Percentiles rank a stretch among this genome's conserved stretches.
These are phyloP conservation scores for Suillus americanus DNA, from an alignment of 768 basidiomycete species.

Conservation along the genomic window DNA sequence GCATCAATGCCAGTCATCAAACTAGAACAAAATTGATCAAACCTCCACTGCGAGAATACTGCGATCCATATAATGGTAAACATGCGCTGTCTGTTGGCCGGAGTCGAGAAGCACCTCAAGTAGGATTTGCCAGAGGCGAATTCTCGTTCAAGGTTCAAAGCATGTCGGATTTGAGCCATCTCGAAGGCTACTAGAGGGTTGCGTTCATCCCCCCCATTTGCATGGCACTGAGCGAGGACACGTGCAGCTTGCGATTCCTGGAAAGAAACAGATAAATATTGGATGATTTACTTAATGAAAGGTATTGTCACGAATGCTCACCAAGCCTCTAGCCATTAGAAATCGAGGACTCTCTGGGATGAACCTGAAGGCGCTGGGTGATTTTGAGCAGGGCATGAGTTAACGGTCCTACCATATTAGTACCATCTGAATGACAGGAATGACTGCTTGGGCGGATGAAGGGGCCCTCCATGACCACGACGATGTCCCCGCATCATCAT, in stretches of 20 bases:
- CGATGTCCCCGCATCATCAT: conserved; percentile 34
- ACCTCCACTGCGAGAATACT: conserved; percentile 78
- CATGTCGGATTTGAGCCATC: conserved; percentile 69
- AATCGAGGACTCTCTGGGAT: conserved; percentile 70
- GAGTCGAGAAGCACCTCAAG: conserved; percentile 53
- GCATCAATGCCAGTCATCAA: neutral
- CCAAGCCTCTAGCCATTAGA: conserved; percentile 60
- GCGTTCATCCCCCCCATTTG: conserved; percentile 55
- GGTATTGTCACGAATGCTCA: conserved; percentile 26
- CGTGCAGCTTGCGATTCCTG: conserved; percentile 58
- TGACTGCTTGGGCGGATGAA: conserved; percentile 58
- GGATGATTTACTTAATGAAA: neutral
- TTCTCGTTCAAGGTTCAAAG: conserved; percentile 62
- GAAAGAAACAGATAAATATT: neutral
- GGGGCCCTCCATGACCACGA: conserved; percentile 68
- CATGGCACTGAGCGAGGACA: conserved; percentile 70
- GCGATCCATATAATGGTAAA: conserved; percentile 65
- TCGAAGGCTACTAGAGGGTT: conserved; percentile 54
- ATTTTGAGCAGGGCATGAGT: neutral
- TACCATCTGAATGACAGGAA: conserved; percentile 54
- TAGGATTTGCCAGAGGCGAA: conserved; percentile 49
- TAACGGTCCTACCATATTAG: conserved; percentile 47
- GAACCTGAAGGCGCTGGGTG: conserved; percentile 39
- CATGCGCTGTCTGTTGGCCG: conserved; percentile 71
- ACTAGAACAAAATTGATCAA: conserved; percentile 10